phyloP scores from a whole-genome alignment of 192 early-diverging fungal genomes.

The Umbelopsis sp. region DNA sequence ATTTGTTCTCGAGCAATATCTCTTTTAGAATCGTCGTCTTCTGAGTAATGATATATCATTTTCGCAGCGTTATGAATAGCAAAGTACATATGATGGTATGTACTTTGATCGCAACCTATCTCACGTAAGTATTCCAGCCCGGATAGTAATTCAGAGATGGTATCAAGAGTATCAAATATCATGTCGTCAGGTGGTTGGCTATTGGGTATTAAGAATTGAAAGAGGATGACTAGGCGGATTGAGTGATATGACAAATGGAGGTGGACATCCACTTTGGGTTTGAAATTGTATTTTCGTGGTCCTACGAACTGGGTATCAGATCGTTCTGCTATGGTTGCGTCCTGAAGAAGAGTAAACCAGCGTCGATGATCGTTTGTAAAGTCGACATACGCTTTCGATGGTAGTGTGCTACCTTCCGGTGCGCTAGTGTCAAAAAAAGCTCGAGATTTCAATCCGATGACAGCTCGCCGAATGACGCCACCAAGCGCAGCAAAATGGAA shows the following conservation, averaged over 20 bases:
- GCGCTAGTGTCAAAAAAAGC: not conserved
- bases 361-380: not conserved
- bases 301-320: not conserved
- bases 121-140: conserved; percentile 20
- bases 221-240: conserved; percentile 34
- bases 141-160: conserved; percentile 24
- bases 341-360: not conserved
- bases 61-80: conserved; percentile 35
- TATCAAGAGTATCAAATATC: conserved; percentile 25
- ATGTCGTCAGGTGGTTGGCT: conserved; percentile 4
- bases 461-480: not conserved
- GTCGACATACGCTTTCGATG: not conserved
- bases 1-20: conserved; percentile 28
- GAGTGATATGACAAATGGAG: conserved; percentile 34
- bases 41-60: conserved; percentile 23
- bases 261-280: conserved; percentile 20
- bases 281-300: not conserved
- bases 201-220: conserved; percentile 29
- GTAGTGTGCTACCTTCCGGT: not conserved
- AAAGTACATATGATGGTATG: conserved; percentile 41
- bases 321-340: not conserved
- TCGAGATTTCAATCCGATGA: not conserved
- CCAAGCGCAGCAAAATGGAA: not conserved
- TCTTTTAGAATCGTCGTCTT: not conserved
- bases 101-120: conserved; percentile 34